Conservation (phyloP, 805 yeast species). For the Metschnikowia matae region DNA sequence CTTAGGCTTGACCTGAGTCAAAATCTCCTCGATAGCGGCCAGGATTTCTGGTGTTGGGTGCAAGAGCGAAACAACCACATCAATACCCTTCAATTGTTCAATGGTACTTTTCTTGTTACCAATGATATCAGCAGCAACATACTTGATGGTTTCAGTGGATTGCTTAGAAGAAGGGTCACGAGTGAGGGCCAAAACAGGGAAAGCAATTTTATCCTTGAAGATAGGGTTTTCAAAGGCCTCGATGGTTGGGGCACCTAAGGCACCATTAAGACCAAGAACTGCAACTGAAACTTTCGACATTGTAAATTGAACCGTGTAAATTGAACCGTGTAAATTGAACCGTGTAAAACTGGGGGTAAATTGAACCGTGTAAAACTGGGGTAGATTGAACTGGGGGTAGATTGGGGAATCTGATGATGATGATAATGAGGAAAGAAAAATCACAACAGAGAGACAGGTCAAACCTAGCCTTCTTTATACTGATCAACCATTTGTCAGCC, state of each 20-base stretch:
- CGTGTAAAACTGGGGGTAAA: too few species aligned
- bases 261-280: slow-evolving; percentile 50
- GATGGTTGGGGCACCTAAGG: slow-evolving; percentile 46
- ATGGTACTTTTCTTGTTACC: slow-evolving; percentile 19
- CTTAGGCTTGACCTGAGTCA: slow-evolving; percentile 41
- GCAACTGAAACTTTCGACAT: slow-evolving; percentile 38
- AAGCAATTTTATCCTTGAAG: slow-evolving; percentile 39
- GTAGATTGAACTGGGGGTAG: background rate
- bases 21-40: slow-evolving; percentile 34
- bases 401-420: background rate
- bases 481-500: background rate
- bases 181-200: slow-evolving; percentile 52
- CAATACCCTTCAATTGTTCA: slow-evolving; percentile 43
- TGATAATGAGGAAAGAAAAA: background rate
- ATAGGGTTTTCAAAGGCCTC: slow-evolving; percentile 41
- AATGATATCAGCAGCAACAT: slow-evolving; percentile 32
- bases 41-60: slow-evolving; percentile 28
- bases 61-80: slow-evolving; percentile 47
- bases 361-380: too few species aligned
- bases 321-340: too few species aligned
- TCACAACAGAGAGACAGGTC: background rate
- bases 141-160: slow-evolving; percentile 36
- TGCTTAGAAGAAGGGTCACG: slow-evolving; percentile 35
- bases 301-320: background rate
- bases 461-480: background rate